Conservation (phyloP, 257 asterid species). For the Nicotiana undulata region DNA sequence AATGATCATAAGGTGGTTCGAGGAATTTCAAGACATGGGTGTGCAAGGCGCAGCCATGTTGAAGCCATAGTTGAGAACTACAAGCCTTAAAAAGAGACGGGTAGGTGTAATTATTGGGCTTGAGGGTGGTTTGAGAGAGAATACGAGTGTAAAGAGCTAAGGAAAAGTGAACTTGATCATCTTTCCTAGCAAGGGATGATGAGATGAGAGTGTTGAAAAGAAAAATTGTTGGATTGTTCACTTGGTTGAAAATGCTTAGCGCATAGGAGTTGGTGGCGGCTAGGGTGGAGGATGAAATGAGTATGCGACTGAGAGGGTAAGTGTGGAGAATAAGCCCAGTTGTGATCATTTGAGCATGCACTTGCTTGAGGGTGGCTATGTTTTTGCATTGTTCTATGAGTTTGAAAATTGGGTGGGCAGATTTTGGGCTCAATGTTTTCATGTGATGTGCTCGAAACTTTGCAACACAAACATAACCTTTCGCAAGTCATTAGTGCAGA, state of each 20-base stretch:
- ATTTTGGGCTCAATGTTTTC: conserved; percentile 38
- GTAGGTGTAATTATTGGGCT: conserved; percentile 59
- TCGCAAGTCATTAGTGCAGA: background rate
- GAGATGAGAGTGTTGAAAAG: conserved; percentile 56
- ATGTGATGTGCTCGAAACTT: conserved; percentile 10
- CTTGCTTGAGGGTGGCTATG: conserved; percentile 35
- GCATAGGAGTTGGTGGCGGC: conserved; percentile 47
- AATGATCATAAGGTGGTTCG: conserved; percentile 39
- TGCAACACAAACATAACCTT: background rate
- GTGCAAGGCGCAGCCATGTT: conserved; percentile 54
- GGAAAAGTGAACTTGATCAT: conserved; percentile 27
- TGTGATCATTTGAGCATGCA: conserved; percentile 58
- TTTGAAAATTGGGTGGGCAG: conserved; percentile 39
- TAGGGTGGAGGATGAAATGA: conserved; percentile 40
- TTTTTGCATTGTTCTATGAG: conserved; percentile 53
- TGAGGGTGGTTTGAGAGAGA: conserved; percentile 18
- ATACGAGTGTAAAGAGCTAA: conserved; percentile 36
- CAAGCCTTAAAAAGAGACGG: conserved; percentile 76
- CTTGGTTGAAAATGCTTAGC: conserved; percentile 34
- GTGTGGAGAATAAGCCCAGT: conserved; percentile 60
- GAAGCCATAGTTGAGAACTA: conserved; percentile 32
- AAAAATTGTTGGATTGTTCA: conserved; percentile 46
- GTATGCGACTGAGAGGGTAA: conserved; percentile 60
- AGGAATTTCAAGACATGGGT: conserved; percentile 60
- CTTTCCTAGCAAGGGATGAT: conserved; percentile 33